A percentile compares a stretch with the other conserved stretches of the same genome.
These are phyloP conservation scores for Trichoderma brevicompactum DNA, from an alignment of 2,329 filamentous ascomycete species.

Conservation along the genomic window DNA sequence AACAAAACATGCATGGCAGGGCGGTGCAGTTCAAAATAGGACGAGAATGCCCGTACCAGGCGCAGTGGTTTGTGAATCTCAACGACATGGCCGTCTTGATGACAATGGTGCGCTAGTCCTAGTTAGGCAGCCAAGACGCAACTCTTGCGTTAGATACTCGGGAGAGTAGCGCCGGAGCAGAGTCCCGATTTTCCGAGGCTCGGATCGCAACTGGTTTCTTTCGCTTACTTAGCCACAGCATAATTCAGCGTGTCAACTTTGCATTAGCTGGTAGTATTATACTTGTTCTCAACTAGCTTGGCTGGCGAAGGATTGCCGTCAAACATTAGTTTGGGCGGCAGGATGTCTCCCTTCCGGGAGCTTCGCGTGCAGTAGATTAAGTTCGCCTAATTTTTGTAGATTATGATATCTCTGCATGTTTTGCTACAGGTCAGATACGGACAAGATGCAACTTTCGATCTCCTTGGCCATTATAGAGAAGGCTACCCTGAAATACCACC, in stretches of 20 bases:
- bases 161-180: conserved; percentile 9
- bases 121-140: conserved; percentile 41
- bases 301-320: neutral
- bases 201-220: neutral
- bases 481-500: too few species aligned
- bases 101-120: conserved; percentile 36
- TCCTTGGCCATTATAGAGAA: too few species aligned
- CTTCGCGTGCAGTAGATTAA: neutral
- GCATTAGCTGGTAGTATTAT: neutral
- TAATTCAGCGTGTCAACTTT: neutral
- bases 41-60: conserved; percentile 2
- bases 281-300: neutral
- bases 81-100: conserved; percentile 2
- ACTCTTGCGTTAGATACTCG: conserved; percentile 15
- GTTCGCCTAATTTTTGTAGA: neutral
- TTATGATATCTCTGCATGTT: neutral
- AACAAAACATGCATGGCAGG: conserved; percentile 21
- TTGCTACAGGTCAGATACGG: too few species aligned
- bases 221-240: neutral
- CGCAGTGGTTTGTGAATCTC: conserved; percentile 5
- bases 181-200: conserved; percentile 19
- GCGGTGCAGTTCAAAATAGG: neutral
- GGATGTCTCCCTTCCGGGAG: neutral
- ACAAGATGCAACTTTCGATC: too few species aligned
- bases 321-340: neutral